Evolutionary conservation across 352 stramenopile species (phyloP), one percentile per base, ranked within the genome.

Genomic region (Phytophthora palmivora): DNA sequence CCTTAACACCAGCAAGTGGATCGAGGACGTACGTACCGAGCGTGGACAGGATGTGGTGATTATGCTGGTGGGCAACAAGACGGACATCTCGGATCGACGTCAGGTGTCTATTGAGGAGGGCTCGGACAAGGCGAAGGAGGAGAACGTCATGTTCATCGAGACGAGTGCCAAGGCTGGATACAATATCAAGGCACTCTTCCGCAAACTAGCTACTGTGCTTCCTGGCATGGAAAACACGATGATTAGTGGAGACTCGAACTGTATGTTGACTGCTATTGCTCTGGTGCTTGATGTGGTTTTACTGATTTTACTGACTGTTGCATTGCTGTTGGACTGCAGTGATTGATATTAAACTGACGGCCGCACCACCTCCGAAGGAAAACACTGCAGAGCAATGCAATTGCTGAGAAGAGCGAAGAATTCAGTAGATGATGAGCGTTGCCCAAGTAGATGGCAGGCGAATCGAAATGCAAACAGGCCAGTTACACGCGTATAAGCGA

Each of bases 51-150:
- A 99, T 74, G 97, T 99, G 22, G 94, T 99, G 34, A 99, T 99
- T 84, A 99, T 99, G 82, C 81, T 99, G 8, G 98, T 99, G 32
- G 98, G 97, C 51, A 99, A 99, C 82, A 99, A 99, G 84, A 99
- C 97, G 34, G 98, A 99, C 78, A 92, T 99, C 43, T 98, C 93
- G 41, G 97, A 99, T 63, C 96, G 98, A 58, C 88, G 91, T 45
- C 91, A 98, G 70, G 95, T 98, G 8, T 97, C 94, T 37, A 98
- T 98, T 46, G 97, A 99, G 68, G 98, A 99, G 69, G 98, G 97
- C 30, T 95, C 98, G 24, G 97, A 99, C 73, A 98, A 98, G 56
- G 96, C 97, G 26, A 98, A 97, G 64, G 96, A 98, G 62, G 96
- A 99, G 74, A 97, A 97, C 54, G 90, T 99, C 52, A 96, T 99